Percentiles rank a stretch among this genome's conserved stretches.
These are phyloP conservation scores for Aaosphaeria pasadenensis DNA, from an alignment of 2,329 filamentous ascomycete species.

Conservation along the genomic window DNA sequence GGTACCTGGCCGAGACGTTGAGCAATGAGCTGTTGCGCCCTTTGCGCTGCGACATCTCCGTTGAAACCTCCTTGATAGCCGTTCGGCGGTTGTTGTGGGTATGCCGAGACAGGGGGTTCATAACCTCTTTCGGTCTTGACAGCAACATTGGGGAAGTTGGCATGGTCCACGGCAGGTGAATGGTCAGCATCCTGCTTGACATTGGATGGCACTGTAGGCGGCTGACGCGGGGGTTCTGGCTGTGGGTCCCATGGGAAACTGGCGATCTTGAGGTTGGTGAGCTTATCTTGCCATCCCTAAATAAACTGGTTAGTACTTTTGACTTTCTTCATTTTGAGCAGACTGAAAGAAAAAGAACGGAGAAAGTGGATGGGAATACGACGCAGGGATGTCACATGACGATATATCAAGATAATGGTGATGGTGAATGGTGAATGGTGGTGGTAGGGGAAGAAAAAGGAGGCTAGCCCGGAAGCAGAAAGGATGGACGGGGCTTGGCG, in stretches of 20 bases:
- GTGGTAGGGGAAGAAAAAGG: conserved; percentile 26
- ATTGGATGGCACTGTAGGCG: conserved; percentile 42
- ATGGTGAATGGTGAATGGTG: conserved; percentile 29
- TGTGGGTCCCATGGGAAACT: conserved; percentile 92
- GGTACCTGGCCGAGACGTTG: conserved; percentile 22
- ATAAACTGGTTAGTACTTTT: background rate
- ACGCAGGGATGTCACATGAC: background rate
- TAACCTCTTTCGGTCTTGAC: conserved; percentile 52
- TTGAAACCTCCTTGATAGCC: conserved; percentile 37
- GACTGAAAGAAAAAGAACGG: conserved; percentile 3
- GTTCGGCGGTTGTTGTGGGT: conserved; percentile 33
- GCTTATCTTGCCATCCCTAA: conserved; percentile 91
- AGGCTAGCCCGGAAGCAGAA: conserved; percentile 31
- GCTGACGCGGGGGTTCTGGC: conserved; percentile 50
- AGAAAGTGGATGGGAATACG: conserved; percentile 1
- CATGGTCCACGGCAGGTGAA: conserved; percentile 25
- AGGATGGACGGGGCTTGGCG: conserved; percentile 33
- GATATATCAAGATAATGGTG: conserved; percentile 34
- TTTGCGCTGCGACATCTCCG: conserved; percentile 52
- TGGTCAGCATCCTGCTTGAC: conserved; percentile 31
- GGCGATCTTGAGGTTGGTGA: conserved; percentile 80
- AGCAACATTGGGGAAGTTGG: conserved; percentile 29
- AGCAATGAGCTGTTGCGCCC: conserved; percentile 48
- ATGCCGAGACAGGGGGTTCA: conserved; percentile 24
- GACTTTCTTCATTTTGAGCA: background rate